Base-by-base conservation (phyloP, 2,329 filamentous ascomycete species). In the Fusarium odoratissimum region DNA sequence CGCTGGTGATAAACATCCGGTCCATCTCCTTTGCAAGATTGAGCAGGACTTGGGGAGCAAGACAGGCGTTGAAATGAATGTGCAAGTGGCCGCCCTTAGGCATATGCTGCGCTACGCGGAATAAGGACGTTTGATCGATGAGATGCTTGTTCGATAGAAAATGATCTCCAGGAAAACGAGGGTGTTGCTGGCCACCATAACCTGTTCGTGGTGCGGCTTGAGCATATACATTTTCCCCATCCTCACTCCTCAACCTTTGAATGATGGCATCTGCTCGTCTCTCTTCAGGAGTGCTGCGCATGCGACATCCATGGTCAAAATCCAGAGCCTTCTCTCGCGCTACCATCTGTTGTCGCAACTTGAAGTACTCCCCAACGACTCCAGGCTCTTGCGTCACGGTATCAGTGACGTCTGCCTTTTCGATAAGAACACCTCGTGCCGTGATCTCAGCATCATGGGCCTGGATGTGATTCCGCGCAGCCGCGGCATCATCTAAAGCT, bases 31-130 rank as follows among this genome's bases (percentile, higher is more conserved):
- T 87, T 72, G 83, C 88, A 73, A 84, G 84, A 30, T 83, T 80
- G 17, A 94, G 83, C 25, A 94, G 83, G 9, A 90, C 85, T 4
- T 84, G 79, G 14, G 92, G 91, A 19, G 85, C 83, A 8, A 94
- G 83, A 67, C 92, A 93, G n/a, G 92, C 88, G 78, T 94, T 95
- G 84, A 93, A 94, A 79, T 95, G 92, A 30, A 94, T 88, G 79
- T 95, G 92, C 30, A 94, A 83, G 77, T 94, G 91, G 1, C 88
- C 87, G 5, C 92, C 92, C 80, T 95, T 95, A 45, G 92, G 92
- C 84, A 93, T 87, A 63, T 80, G 77, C 37, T 82, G 83, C 10
- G 90, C 87, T 31, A 92, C 85, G 33, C 83, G 73, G 73, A 90
- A 89, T 19, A 94, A 77, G 46, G 83, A 80, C 13, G 91, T 93